Evolutionary conservation across 1,284 basidiomycete species (phyloP).

Genomic region (Ganoderma resinaceum): DNA sequence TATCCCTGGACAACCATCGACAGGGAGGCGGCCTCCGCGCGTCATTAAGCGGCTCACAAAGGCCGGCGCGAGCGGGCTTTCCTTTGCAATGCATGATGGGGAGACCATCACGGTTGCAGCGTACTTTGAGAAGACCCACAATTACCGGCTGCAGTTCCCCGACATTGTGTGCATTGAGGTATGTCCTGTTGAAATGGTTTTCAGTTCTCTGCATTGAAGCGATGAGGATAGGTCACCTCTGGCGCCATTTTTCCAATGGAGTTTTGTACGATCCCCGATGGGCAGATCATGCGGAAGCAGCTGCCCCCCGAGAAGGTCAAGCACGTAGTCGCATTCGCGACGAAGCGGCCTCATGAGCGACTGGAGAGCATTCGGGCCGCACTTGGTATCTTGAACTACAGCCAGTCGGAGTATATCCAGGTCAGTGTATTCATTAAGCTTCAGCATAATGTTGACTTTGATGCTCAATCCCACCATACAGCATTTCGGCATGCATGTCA

Average conservation of each 20-base stretch:
- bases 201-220: no score
- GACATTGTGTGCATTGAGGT: constrained; percentile 72
- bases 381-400: constrained; percentile 66
- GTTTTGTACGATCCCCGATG: constrained; percentile 65
- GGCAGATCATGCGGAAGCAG: constrained; percentile 79
- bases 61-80: constrained; percentile 54
- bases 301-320: constrained; percentile 72
- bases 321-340: constrained; percentile 73
- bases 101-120: constrained; percentile 60
- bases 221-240: constrained; percentile 58
- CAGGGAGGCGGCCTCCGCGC: constrained; percentile 28
- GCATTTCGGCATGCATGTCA: constrained; percentile 69
- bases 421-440: constrained; percentile 29
- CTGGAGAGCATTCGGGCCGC: constrained; percentile 65
- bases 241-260: constrained; percentile 76
- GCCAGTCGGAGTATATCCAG: constrained; percentile 75
- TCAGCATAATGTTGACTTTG: neutral
- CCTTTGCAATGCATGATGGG: constrained; percentile 62
- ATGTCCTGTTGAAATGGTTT: constrained; percentile 17
- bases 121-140: constrained; percentile 62
- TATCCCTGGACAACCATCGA: constrained; percentile 35
- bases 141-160: constrained; percentile 59
- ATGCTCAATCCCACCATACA: neutral
- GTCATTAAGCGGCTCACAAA: constrained; percentile 60
- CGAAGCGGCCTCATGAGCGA: constrained; percentile 67